Evolutionary conservation across 2,329 filamentous ascomycete genomes (phyloP).

Genomic region (Monosporascus sp.): DNA sequence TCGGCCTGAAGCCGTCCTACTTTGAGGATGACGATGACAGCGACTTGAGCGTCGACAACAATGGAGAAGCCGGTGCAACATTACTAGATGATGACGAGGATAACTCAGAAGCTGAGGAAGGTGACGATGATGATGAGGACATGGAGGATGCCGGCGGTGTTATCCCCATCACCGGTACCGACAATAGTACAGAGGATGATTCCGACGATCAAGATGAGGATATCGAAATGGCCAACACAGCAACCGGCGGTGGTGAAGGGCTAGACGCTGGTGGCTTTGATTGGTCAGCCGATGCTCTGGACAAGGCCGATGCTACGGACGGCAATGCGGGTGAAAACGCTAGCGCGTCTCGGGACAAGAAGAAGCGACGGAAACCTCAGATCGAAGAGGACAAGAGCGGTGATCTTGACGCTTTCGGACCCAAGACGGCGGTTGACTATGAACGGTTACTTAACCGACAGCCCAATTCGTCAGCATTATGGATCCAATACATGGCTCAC

Average conservation of each 20-base stretch:
- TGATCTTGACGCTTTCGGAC: slow-evolving; percentile 83
- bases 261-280: slow-evolving; percentile 76
- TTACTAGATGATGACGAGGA: slow-evolving; percentile 31
- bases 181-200: slow-evolving; percentile 34
- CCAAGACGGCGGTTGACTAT: slow-evolving; percentile 85
- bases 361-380: slow-evolving; percentile 69
- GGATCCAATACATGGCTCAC: slow-evolving; percentile 99
- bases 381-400: slow-evolving; percentile 85
- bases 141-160: slow-evolving; percentile 41
- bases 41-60: slow-evolving; percentile 26
- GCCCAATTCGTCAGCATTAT: slow-evolving; percentile 87
- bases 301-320: slow-evolving; percentile 46
- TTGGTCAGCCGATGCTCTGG: slow-evolving; percentile 71
- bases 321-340: slow-evolving; percentile 39
- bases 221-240: slow-evolving; percentile 37
- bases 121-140: slow-evolving; percentile 43
- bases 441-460: slow-evolving; percentile 88
- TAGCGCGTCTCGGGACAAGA: slow-evolving; percentile 43
- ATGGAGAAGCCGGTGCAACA: slow-evolving; percentile 42
- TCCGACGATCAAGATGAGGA: slow-evolving; percentile 37
- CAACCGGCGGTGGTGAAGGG: slow-evolving; percentile 38
- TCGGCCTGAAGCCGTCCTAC: slow-evolving; percentile 89
- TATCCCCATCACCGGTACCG: slow-evolving; percentile 41
- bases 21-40: slow-evolving; percentile 56
- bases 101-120: slow-evolving; percentile 34